Percentiles rank a stretch among this genome's conserved stretches.
Conservation (phyloP, 2,329 filamentous ascomycete genomes). For the Trichoderma semiorbis region DNA sequence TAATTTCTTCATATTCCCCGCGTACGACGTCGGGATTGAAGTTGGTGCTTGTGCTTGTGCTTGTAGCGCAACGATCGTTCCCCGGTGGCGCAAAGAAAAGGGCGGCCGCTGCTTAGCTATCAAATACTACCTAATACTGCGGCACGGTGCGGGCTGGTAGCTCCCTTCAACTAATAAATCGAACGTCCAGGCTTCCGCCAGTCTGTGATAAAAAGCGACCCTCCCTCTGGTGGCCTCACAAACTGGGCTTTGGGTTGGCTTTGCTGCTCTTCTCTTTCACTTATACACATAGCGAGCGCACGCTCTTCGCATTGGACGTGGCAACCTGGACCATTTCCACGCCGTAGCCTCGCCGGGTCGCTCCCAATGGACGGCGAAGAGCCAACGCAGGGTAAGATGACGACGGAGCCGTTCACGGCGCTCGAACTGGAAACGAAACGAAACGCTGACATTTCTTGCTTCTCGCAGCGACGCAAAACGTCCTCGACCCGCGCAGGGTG, state of each 20-base stretch:
- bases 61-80: not conserved
- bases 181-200: not conserved
- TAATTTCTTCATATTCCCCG: not conserved
- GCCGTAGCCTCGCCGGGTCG: conserved; percentile 30
- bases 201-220: not conserved
- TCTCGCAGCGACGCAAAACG: conserved; percentile 31
- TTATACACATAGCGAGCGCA: not conserved
- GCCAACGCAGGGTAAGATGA: conserved; percentile 40
- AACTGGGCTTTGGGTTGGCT: not conserved
- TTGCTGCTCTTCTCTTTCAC: not conserved
- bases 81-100: not conserved
- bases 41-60: not conserved
- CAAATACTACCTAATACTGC: not conserved
- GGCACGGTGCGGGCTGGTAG: conserved; percentile 4
- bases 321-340: conserved; percentile 24
- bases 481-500: conserved; percentile 74
- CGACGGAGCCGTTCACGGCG: not conserved
- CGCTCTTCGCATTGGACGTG: not conserved
- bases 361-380: conserved; percentile 44
- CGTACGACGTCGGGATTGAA: not conserved
- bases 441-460: not conserved
- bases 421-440: not conserved
- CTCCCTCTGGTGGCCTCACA: not conserved
- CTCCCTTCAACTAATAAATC: not conserved
- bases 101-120: not conserved